These are phyloP conservation scores for Microglena sp. DNA, from an alignment of 139 green algal species.

Conservation along the genomic window DNA sequence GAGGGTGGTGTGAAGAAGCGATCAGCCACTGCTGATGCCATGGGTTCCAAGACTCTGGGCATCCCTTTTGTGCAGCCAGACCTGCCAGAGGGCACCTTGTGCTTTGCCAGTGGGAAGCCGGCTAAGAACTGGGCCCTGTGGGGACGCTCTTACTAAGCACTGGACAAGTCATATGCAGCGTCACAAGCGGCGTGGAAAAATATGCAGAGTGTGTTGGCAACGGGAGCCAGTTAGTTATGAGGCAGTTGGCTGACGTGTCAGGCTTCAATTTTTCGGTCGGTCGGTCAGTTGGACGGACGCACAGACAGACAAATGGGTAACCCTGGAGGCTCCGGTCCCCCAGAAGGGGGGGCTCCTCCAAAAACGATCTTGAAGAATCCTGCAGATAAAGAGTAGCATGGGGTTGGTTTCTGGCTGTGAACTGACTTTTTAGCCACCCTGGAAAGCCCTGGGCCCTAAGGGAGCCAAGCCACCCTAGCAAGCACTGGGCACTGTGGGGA, in stretches of 20 bases:
- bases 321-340: too few species aligned
- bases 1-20: conserved; percentile 85
- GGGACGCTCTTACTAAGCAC: conserved; percentile 89
- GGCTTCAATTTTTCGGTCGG: too few species aligned
- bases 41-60: conserved; percentile 94
- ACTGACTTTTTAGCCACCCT: conserved; percentile 78
- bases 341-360: too few species aligned
- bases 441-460: conserved; percentile 82
- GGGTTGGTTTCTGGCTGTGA: conserved; percentile 95
- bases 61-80: conserved; percentile 87
- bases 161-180: too few species aligned
- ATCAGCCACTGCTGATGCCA: conserved; percentile 58
- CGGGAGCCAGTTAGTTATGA: too few species aligned
- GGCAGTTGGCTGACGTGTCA: too few species aligned
- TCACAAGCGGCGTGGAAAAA: too few species aligned
- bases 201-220: too few species aligned
- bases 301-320: too few species aligned
- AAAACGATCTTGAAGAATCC: too few species aligned
- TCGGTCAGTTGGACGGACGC: too few species aligned
- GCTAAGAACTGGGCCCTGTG: conserved; percentile 93
- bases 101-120: conserved; percentile 85
- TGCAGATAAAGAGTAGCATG: conserved; percentile 60
- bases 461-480: conserved; percentile 87
- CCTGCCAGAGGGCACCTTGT: conserved; percentile 74
- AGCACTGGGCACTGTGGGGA: conserved; percentile 91